Conservation (phyloP, 108 stramenopile species). For the Poteriospumella lacustris region DNA sequence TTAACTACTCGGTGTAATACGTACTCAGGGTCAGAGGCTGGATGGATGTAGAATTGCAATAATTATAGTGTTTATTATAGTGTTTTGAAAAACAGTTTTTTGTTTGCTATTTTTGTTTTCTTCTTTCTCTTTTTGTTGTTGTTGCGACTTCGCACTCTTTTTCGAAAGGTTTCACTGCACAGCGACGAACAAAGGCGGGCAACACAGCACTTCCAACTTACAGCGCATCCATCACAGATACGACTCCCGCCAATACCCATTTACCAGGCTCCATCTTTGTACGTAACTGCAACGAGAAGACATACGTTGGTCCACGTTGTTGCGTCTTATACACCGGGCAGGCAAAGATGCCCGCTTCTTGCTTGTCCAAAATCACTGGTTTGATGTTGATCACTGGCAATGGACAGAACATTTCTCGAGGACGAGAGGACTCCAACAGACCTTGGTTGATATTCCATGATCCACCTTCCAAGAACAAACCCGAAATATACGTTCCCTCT, state of each 20-base stretch:
- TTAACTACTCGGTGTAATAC: too few relatives aligned
- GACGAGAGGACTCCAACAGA: background rate
- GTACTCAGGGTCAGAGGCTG: too few relatives aligned
- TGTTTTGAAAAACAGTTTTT: too few relatives aligned
- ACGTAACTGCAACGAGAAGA: constrained; percentile 25
- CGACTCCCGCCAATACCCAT: constrained; percentile 27
- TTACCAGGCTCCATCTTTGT: constrained; percentile 19
- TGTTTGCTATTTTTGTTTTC: too few relatives aligned
- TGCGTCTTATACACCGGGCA: constrained; percentile 30
- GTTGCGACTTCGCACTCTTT: too few relatives aligned
- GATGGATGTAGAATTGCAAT: too few relatives aligned
- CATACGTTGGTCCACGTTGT: constrained; percentile 28
- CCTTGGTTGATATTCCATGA: constrained; percentile 26
- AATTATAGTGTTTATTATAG: too few relatives aligned
- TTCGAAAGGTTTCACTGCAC: too few relatives aligned
- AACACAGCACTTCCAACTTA: background rate
- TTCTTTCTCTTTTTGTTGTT: too few relatives aligned
- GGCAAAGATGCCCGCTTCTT: background rate
- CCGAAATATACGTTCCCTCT: constrained; percentile 26
- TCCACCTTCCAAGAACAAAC: constrained; percentile 22
- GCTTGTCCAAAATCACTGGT: background rate
- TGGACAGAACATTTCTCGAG: constrained; percentile 27
- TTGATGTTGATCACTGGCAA: constrained; percentile 25
- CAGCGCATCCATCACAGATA: constrained; percentile 18
- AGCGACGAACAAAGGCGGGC: too few relatives aligned